Evolutionary conservation across 1,139 yeast genomes (phyloP), one percentile per base, ranked within the genome.

Genomic region (Blastobotrys elegans): DNA sequence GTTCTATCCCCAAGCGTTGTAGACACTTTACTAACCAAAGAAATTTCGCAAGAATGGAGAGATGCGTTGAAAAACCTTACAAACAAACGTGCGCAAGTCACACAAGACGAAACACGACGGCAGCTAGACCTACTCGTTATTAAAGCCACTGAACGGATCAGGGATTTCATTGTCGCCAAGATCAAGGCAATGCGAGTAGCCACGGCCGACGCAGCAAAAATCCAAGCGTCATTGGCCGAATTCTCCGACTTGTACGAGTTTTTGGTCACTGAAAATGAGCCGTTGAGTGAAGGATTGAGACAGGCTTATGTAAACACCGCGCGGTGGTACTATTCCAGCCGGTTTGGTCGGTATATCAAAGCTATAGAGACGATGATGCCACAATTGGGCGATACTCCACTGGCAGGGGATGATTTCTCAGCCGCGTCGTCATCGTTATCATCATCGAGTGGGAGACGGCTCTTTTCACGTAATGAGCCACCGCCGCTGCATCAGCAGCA

Each of bases 291-390:
- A n/a, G 95, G 88, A 57, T 72, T 92, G 39, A 76, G 80, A 51
- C 75, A 77, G 57, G 97, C 97, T 0, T 92, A 92, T 62, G 70
- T 82, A 11, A 82, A 80, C 60, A 90, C 97, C 1, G 89, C 90
- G 88, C 74, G 77, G 58, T 92, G 98, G 98, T 92, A 92, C 68
- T 92, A 92, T 63, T 74, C 75, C 50, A 76, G 84, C 47, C 77
- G 85, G 56, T 90, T 92, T 62, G 81, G 84, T 21, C 80, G 92
- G 56, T 92, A 90, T 65, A 69, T 84, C 45, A 78, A 84, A 55
- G 82, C 95, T 1, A 68, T 92, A 50, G 86, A 87, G 52, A 66
- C 85, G 50, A 77, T 73, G 46, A 58, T 78, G 20, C 74, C 75
- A 48, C 68, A 68, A 29, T 75, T 80, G 22, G 89, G 80, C 56